These are phyloP conservation scores for Alternaria arborescens DNA, from an alignment of 2,329 filamentous ascomycete species.

Conservation along the genomic window DNA sequence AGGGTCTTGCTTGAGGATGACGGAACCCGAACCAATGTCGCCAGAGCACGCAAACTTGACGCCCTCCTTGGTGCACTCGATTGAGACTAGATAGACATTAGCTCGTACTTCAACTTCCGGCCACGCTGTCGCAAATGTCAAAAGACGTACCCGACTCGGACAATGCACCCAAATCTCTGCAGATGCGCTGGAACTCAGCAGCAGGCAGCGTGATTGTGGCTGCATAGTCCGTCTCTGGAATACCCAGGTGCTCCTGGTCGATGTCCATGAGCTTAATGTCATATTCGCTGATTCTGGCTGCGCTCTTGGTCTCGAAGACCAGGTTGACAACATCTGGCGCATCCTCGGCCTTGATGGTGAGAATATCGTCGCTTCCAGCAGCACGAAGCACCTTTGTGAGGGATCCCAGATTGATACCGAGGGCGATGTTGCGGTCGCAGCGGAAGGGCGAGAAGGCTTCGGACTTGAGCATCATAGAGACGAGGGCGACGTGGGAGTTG, in stretches of 20 bases:
- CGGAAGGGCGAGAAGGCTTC: slow-evolving; percentile 94
- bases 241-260: slow-evolving; percentile 98
- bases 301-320: slow-evolving; percentile 88
- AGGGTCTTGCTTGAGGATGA: slow-evolving; percentile 87
- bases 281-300: slow-evolving; percentile 95
- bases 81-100: slow-evolving; percentile 71
- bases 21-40: slow-evolving; percentile 94
- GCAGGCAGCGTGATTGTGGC: slow-evolving; percentile 90
- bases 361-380: slow-evolving; percentile 90
- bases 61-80: slow-evolving; percentile 96
- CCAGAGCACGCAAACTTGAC: slow-evolving; percentile 93
- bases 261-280: slow-evolving; percentile 99
- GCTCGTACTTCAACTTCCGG: slow-evolving; percentile 18
- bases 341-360: slow-evolving; percentile 98
- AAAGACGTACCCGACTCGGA: slow-evolving; percentile 85
- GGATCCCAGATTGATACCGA: slow-evolving; percentile 95
- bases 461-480: slow-evolving; percentile 98
- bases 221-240: slow-evolving; percentile 98
- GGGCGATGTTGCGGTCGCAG: slow-evolving; percentile 98
- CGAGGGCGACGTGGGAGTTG: slow-evolving; percentile 98
- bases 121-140: neutral
- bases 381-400: slow-evolving; percentile 97
- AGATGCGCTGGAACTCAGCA: slow-evolving; percentile 91
- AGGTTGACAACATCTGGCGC: slow-evolving; percentile 95
- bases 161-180: slow-evolving; percentile 87